phyloP scores from a whole-genome alignment of 2,329 filamentous ascomycete genomes.

The Fusarium sp. region DNA sequence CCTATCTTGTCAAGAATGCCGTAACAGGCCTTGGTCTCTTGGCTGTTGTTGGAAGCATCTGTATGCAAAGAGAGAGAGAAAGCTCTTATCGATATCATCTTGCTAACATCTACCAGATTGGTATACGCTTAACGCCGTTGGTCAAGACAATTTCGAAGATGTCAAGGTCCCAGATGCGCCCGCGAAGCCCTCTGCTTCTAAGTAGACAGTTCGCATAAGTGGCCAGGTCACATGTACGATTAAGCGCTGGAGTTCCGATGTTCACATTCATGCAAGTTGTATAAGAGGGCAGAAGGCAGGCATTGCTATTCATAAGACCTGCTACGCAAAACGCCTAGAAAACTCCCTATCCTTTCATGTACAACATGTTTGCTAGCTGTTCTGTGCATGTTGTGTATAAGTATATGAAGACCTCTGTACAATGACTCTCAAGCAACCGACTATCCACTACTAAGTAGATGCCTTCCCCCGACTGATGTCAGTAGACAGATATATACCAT shows the following conservation, averaged over 20 bases:
- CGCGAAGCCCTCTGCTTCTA: conserved; percentile 57
- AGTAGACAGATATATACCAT: conserved; percentile 26
- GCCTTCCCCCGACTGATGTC: conserved; percentile 26
- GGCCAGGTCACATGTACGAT: conserved; percentile 6
- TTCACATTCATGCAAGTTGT: not conserved
- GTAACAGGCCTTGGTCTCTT: conserved; percentile 82
- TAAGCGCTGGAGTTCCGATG: conserved; percentile 14
- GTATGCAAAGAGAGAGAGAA: conserved; percentile 69
- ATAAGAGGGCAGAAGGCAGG: conserved; percentile 24
- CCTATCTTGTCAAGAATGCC: conserved; percentile 91
- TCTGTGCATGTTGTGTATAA: conserved; percentile 36
- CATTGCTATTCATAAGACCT: conserved; percentile 36
- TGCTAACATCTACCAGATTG: conserved; percentile 56
- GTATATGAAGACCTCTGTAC: conserved; percentile 40
- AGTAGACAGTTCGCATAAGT: conserved; percentile 36
- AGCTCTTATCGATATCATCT: not conserved
- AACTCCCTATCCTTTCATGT: conserved; percentile 33
- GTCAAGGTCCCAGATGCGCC: conserved; percentile 87
- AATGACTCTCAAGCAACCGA: conserved; percentile 35
- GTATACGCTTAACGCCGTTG: conserved; percentile 82
- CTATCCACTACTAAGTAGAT: conserved; percentile 30
- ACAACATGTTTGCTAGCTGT: conserved; percentile 39
- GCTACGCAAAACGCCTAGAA: conserved; percentile 33
- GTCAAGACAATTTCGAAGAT: conserved; percentile 97
- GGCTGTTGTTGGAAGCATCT: conserved; percentile 83